A percentile compares a stretch with the other conserved stretches of the same genome.
These are phyloP conservation scores for Cladophialophora bantiana DNA, from an alignment of 2,329 filamentous ascomycete species.

Conservation along the genomic window DNA sequence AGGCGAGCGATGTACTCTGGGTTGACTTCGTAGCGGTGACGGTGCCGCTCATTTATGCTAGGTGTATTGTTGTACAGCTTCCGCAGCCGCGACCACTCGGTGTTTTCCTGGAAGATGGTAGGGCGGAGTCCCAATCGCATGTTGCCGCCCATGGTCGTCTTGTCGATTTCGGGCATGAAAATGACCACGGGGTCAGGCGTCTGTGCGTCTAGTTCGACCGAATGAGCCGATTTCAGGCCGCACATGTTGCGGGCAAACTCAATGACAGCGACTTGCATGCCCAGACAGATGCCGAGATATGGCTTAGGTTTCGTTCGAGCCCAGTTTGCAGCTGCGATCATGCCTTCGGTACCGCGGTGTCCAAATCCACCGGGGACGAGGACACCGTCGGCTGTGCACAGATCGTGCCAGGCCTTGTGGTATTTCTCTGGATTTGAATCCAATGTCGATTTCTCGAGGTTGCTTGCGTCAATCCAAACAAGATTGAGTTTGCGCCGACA, in stretches of 20 bases:
- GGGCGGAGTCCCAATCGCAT: constrained; percentile 83
- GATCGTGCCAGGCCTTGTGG: constrained; percentile 83
- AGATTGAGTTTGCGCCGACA: constrained; percentile 81
- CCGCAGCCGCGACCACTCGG: constrained; percentile 79
- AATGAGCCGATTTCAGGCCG: constrained; percentile 64
- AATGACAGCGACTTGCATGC: constrained; percentile 91
- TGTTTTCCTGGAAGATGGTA: constrained; percentile 76
- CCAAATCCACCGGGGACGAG: constrained; percentile 75
- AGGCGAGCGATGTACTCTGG: constrained; percentile 75
- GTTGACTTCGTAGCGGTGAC: constrained; percentile 91
- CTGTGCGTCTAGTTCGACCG: constrained; percentile 61
- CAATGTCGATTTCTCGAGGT: constrained; percentile 74
- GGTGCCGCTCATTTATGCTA: constrained; percentile 74
- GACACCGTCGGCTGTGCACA: constrained; percentile 70
- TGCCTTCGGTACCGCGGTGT: constrained; percentile 81
- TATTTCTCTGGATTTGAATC: constrained; percentile 72
- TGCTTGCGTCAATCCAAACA: constrained; percentile 82
- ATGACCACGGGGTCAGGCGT: constrained; percentile 77
- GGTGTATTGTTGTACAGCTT: constrained; percentile 66
- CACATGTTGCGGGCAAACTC: constrained; percentile 82
- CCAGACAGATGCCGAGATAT: constrained; percentile 88
- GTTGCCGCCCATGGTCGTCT: constrained; percentile 79
- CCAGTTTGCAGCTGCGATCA: constrained; percentile 87
- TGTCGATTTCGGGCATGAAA: constrained; percentile 89
- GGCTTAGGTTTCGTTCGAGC: constrained; percentile 81